phyloP scores from a whole-genome alignment of 2,329 filamentous ascomycete species.

The Hypoxylon sp. region DNA sequence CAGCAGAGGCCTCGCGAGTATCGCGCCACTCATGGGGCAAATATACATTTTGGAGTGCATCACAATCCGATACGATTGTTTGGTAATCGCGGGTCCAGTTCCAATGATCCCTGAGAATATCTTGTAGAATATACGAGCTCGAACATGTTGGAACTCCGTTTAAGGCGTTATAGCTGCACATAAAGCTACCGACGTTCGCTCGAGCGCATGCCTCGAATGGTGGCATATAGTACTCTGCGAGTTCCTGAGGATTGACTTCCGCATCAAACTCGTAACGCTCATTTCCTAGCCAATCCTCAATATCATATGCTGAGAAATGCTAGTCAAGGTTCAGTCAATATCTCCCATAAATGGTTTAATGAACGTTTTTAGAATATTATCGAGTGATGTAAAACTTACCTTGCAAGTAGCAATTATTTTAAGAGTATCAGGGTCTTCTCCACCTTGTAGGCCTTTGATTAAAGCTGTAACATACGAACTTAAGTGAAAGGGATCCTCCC shows the following conservation, averaged over 20 bases:
- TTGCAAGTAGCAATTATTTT: slow-evolving; percentile 65
- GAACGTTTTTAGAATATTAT: neutral
- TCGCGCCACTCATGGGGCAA: slow-evolving; percentile 49
- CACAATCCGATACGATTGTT: slow-evolving; percentile 72
- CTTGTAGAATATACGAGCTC: slow-evolving; percentile 67
- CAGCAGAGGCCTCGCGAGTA: slow-evolving; percentile 46
- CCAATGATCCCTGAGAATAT: slow-evolving; percentile 72
- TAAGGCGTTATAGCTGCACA: slow-evolving; percentile 70
- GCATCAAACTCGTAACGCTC: slow-evolving; percentile 64
- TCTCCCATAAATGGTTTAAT: no score
- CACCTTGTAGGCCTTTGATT: slow-evolving; percentile 61
- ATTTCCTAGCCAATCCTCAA: slow-evolving; percentile 56
- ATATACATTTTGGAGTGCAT: slow-evolving; percentile 67
- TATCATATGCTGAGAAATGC: slow-evolving; percentile 65
- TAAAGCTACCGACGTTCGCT: slow-evolving; percentile 63
- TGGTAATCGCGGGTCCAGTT: slow-evolving; percentile 68
- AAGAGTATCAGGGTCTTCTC: slow-evolving; percentile 38
- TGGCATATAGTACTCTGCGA: slow-evolving; percentile 73
- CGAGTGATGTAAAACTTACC: slow-evolving; percentile 7
- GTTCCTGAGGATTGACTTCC: slow-evolving; percentile 65
- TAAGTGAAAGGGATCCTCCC: slow-evolving; percentile 52
- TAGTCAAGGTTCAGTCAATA: slow-evolving; percentile 14
- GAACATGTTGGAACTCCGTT: slow-evolving; percentile 73
- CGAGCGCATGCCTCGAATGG: slow-evolving; percentile 70
- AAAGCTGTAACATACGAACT: slow-evolving; percentile 60